Base-by-base conservation (phyloP, 768 basidiomycete species). In the Kockovaella imperatae region DNA sequence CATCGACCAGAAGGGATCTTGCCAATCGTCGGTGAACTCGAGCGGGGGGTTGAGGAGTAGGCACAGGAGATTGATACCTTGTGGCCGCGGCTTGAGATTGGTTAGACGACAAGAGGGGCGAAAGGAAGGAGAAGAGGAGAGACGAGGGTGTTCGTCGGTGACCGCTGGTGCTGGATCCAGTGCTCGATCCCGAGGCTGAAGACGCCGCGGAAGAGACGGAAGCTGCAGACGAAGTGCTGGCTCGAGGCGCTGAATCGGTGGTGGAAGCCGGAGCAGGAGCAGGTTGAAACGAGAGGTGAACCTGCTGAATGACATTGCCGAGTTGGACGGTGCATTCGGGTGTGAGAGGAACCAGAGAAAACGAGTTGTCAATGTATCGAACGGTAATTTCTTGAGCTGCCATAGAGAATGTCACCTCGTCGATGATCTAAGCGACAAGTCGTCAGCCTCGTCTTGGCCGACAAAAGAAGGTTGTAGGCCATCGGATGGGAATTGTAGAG, bases 331-430 rank as follows among this genome's bases (percentile, higher is more conserved):
- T 18, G 47, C 69, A 71, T 11, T 20, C 28, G 2, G 28, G 8
- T 1, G 35, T 24, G 36, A 72, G 36, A 11, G 67, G 64, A 18
- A 71, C 47, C 10, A 46, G 39, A 21, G 53, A 42, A 5, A 52
- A 47, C 6, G 57, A 50, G 3, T 65, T 67, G 40, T 71, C 68
- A 48, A 68, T 60, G 34, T 68, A 53, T 47, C 67, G 53, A 35
- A 69, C 54, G 10, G 52, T 51, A 49, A 70, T 59, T 18, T 49
- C 20, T 1, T 54, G 40, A 0, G 52, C 21, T n/a, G 60, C 49
- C 2, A 70, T 52, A 15, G 60, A 58, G 48, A 73, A 73, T 17
- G 72, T 71, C 46, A 71, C 72, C 47, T 73, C 70, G 53, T 70
- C 59, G 40, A 73, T 55, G 47, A 68, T 56, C 41, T 42, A 28